A percentile compares a stretch with the other conserved stretches of the same genome.
Conservation (phyloP, 2,329 filamentous ascomycete genomes). For the Claviceps africana region DNA sequence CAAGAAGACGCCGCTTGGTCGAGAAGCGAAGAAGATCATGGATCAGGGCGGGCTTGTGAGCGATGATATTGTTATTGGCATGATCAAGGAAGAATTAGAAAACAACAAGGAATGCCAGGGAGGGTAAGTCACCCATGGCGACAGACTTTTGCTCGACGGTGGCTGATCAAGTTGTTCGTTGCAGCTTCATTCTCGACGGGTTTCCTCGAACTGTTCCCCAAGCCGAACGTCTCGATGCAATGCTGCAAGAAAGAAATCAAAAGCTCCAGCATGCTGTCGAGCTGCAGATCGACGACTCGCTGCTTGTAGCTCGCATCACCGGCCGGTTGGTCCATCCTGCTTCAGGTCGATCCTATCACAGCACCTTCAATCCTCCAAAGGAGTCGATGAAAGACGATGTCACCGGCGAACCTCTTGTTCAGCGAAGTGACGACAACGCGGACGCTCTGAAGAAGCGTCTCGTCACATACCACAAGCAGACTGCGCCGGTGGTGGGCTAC, state of each 20-base stretch:
- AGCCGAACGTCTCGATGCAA: constrained; percentile 84
- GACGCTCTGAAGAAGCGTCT: constrained; percentile 92
- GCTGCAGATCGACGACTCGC: constrained; percentile 87
- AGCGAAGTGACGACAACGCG: constrained; percentile 94
- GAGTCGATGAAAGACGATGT: constrained; percentile 86
- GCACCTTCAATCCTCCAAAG: constrained; percentile 97
- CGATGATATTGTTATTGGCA: constrained; percentile 98
- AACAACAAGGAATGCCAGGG: constrained; percentile 92
- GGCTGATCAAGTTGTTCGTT: constrained; percentile 4
- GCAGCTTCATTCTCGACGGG: constrained; percentile 93
- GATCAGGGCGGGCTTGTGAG: constrained; percentile 93
- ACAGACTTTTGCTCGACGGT: neutral
- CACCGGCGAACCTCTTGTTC: constrained; percentile 90
- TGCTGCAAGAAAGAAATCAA: constrained; percentile 67
- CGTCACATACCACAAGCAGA: constrained; percentile 87
- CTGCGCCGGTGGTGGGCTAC: constrained; percentile 80
- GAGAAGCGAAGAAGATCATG: constrained; percentile 99
- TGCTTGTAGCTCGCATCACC: constrained; percentile 91
- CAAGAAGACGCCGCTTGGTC: constrained; percentile 87
- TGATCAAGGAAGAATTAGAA: constrained; percentile 97
- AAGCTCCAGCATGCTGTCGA: constrained; percentile 90
- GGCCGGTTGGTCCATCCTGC: constrained; percentile 91
- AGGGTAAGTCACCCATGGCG: constrained; percentile 48
- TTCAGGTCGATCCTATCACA: constrained; percentile 94
- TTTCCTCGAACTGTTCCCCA: constrained; percentile 96